Evolutionary conservation across 2,329 filamentous ascomycete species (phyloP).

Genomic region (Apiospora rasikravindrae): DNA sequence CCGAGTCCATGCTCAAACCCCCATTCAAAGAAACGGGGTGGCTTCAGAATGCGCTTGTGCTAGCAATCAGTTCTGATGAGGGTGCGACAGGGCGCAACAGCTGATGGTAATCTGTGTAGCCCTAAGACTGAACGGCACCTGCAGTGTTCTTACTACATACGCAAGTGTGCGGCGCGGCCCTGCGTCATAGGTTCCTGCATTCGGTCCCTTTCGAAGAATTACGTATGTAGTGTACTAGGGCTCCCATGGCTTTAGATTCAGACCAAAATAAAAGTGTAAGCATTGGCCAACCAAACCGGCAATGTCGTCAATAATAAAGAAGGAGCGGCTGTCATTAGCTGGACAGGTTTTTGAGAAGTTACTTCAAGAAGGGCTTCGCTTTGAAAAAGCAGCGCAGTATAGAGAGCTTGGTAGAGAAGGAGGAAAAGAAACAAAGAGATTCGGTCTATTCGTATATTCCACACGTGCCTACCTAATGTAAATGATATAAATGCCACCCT

Average conservation of each 20-base stretch:
- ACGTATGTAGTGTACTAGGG: neutral
- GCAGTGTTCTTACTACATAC: neutral
- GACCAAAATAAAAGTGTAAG: neutral
- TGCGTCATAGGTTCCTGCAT: conserved; percentile 6
- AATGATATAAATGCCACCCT: too few relatives aligned
- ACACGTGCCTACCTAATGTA: too few relatives aligned
- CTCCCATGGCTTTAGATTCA: neutral
- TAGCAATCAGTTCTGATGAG: neutral
- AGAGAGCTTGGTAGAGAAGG: too few relatives aligned
- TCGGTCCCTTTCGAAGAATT: neutral
- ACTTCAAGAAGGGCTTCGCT: too few relatives aligned
- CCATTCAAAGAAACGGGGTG: neutral
- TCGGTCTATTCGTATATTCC: too few relatives aligned
- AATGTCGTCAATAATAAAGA: neutral
- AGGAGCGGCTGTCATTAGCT: too few relatives aligned
- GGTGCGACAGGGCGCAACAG: neutral
- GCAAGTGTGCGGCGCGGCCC: neutral
- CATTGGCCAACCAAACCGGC: neutral
- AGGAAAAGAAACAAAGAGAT: too few relatives aligned
- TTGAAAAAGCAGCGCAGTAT: too few relatives aligned
- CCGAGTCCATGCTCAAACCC: neutral
- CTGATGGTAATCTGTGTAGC: neutral
- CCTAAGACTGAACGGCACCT: neutral
- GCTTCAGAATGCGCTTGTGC: neutral
- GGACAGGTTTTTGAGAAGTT: too few relatives aligned